Base-by-base conservation (phyloP, 2,329 filamentous ascomycete genomes). In the Cladosporium phlei region DNA sequence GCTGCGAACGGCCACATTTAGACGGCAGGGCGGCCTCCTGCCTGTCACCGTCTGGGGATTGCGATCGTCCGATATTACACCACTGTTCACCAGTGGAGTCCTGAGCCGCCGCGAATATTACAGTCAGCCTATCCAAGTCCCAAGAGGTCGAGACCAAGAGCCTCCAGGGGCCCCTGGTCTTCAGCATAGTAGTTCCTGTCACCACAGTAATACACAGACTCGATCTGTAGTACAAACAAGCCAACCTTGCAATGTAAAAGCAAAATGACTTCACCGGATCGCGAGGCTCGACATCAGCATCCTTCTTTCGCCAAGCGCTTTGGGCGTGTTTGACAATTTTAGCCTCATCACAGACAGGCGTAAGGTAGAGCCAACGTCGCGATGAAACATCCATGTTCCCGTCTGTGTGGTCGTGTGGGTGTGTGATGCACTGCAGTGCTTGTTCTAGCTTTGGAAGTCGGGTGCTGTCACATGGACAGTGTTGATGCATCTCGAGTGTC, bases 61-160 rank as follows among this genome's bases (percentile, higher is more conserved):
- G 40, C 20, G 40, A 45, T 45, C 40, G 40, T 28, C 40, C 40
- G 40, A 45, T 45, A 45, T 45, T 37, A 25, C 22, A 28, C 40
- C 40, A n/a, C n/a, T n/a, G n/a, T n/a, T n/a, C n/a, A n/a, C n/a
- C n/a, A n/a, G n/a, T n/a, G n/a, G n/a, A n/a, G 40, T 29, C 21
- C 21, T 20, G 34, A 25, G 21, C 34, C 19, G 34, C n/a, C 30
- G 21, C 34, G 34, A n/a, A n/a, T n/a, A n/a, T n/a, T n/a, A n/a
- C n/a, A n/a, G n/a, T n/a, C n/a, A n/a, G n/a, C n/a, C n/a, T n/a
- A n/a, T n/a, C n/a, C n/a, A n/a, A n/a, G n/a, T n/a, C n/a, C n/a
- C n/a, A n/a, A n/a, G n/a, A n/a, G n/a, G n/a, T n/a, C n/a, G n/a
- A n/a, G n/a, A n/a, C n/a, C n/a, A n/a, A 25, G 22, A 28, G 21